These are phyloP conservation scores for Colletotrichum tanaceti DNA, from an alignment of 2,329 filamentous ascomycete genomes.

Conservation along the genomic window DNA sequence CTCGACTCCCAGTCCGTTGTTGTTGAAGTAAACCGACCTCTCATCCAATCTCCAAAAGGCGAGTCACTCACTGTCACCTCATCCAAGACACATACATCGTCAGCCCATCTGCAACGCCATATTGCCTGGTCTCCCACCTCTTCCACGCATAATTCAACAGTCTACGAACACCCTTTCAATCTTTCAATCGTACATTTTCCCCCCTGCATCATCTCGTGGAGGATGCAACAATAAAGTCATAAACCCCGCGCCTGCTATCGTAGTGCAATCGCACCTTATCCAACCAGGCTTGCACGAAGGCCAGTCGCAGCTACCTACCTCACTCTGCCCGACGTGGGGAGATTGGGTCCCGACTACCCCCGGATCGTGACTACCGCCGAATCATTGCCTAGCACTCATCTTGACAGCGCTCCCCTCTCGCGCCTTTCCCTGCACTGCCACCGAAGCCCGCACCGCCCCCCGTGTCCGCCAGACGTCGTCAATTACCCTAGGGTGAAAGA, in stretches of 20 bases:
- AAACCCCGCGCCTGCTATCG: slow-evolving; percentile 30
- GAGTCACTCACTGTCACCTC: slow-evolving; percentile 4
- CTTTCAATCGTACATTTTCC: neutral
- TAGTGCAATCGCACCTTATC: slow-evolving; percentile 34
- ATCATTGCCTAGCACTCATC: slow-evolving; percentile 21
- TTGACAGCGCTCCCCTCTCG: slow-evolving; percentile 23
- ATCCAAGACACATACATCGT: slow-evolving; percentile 15
- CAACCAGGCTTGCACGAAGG: slow-evolving; percentile 34
- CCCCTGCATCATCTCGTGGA: neutral
- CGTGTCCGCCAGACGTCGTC: slow-evolving; percentile 31
- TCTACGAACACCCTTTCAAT: neutral
- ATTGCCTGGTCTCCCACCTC: neutral
- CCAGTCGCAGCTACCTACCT: slow-evolving; percentile 26
- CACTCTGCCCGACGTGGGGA: slow-evolving; percentile 32
- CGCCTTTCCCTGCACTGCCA: slow-evolving; percentile 24
- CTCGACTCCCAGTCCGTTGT: slow-evolving; percentile 23
- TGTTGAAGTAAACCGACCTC: slow-evolving; percentile 33
- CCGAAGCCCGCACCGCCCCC: slow-evolving; percentile 24
- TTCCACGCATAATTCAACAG: neutral
- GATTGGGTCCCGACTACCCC: slow-evolving; percentile 23
- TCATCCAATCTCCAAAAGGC: slow-evolving; percentile 33
- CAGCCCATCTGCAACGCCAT: slow-evolving; percentile 6
- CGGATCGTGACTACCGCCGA: slow-evolving; percentile 20
- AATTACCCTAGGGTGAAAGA: slow-evolving; percentile 21
- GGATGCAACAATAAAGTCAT: slow-evolving; percentile 32